Percentiles rank a stretch among this genome's conserved stretches.
phyloP scores from a whole-genome alignment of 2,329 filamentous ascomycete species.

The Aspergillus neoniger region DNA sequence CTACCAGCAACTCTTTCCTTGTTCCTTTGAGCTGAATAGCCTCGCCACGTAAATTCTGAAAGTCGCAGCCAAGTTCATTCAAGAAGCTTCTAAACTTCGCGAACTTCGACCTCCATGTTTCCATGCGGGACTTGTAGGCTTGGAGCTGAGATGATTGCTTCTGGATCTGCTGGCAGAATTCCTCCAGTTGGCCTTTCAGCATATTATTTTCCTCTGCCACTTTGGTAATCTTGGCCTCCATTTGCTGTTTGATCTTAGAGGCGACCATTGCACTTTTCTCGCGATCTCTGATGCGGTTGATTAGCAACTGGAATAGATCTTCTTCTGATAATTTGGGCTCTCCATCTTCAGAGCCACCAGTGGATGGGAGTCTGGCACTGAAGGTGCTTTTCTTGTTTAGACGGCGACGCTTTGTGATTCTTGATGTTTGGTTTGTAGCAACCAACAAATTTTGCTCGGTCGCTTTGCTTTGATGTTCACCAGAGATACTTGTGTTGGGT shows the following conservation, averaged over 20 bases:
- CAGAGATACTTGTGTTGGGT: no score
- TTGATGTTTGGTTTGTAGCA: slow-evolving; percentile 10
- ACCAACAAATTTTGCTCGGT: neutral
- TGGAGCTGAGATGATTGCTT: slow-evolving; percentile 25
- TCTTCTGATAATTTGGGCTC: slow-evolving; percentile 33
- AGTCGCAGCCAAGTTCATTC: slow-evolving; percentile 37
- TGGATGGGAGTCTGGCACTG: neutral
- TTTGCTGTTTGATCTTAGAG: slow-evolving; percentile 24
- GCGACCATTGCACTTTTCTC: slow-evolving; percentile 35
- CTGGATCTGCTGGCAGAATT: slow-evolving; percentile 19
- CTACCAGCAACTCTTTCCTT: slow-evolving; percentile 25
- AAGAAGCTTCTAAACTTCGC: slow-evolving; percentile 35
- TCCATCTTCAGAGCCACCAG: neutral
- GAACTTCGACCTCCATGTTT: slow-evolving; percentile 39
- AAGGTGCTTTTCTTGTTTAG: neutral
- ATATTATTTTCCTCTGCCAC: slow-evolving; percentile 32
- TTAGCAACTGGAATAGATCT: slow-evolving; percentile 39
- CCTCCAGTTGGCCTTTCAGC: slow-evolving; percentile 28
- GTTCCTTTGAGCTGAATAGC: slow-evolving; percentile 30
- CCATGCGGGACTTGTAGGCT: slow-evolving; percentile 27
- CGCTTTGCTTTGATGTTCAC: neutral
- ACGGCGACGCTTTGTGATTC: slow-evolving; percentile 21
- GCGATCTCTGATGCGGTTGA: slow-evolving; percentile 35
- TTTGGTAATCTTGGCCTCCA: slow-evolving; percentile 29
- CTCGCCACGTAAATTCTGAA: slow-evolving; percentile 35